phyloP scores from a whole-genome alignment of 2,329 filamentous ascomycete genomes.

The Ophiostoma australiae region DNA sequence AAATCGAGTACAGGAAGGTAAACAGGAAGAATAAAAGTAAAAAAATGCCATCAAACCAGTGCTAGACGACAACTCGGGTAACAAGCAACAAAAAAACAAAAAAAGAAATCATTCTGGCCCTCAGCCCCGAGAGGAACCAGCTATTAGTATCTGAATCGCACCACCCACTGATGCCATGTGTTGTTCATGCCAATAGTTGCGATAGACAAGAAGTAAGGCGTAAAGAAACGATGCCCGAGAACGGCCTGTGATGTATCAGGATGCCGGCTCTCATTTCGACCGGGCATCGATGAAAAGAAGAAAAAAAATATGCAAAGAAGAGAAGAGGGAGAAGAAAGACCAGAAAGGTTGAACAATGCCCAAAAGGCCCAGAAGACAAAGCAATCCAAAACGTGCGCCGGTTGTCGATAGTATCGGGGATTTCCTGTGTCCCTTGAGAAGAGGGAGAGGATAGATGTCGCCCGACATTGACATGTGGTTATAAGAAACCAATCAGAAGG shows the following conservation, averaged over 20 bases:
- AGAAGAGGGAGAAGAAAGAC: background rate
- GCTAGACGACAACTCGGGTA: background rate
- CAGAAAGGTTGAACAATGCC: background rate
- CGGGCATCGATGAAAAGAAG: background rate
- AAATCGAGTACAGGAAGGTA: background rate
- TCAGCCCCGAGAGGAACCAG: slow-evolving; percentile 6
- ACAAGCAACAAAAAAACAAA: background rate
- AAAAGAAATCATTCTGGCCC: slow-evolving; percentile 10
- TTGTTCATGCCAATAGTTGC: background rate
- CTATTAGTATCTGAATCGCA: slow-evolving; percentile 11
- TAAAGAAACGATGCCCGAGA: background rate
- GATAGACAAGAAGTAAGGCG: background rate
- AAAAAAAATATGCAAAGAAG: slow-evolving; percentile 10
- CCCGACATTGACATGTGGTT: slow-evolving; percentile 11
- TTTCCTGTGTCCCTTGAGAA: background rate
- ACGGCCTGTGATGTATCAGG: background rate
- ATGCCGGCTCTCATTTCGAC: background rate
- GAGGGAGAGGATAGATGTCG: background rate
- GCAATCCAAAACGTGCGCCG: slow-evolving; percentile 4
- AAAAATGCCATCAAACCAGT: background rate
- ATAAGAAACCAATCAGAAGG: background rate
- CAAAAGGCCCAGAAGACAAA: slow-evolving; percentile 5
- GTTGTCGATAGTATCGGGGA: background rate
- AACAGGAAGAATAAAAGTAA: slow-evolving; percentile 3
- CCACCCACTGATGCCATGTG: background rate